Evolutionary conservation across 2,329 filamentous ascomycete genomes (phyloP), one percentile per base, ranked within the genome.

Genomic region (Microdochium nivale): DNA sequence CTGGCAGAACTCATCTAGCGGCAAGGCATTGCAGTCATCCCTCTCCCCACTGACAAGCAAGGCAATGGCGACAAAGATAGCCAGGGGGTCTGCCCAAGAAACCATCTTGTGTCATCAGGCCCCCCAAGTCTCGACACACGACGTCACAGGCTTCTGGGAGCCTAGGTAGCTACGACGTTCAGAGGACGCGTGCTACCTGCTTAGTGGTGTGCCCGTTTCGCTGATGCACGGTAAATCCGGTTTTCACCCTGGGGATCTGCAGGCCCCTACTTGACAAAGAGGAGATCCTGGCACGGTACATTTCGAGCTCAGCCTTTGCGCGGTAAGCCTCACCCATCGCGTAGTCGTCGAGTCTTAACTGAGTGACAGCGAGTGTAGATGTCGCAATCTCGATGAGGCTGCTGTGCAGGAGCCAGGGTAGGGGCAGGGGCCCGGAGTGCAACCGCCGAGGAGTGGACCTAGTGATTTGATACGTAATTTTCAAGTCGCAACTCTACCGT

Each of bases 361-460:
- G n/a, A n/a, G n/a, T n/a, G n/a, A n/a, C n/a, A n/a, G n/a, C n/a
- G n/a, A n/a, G n/a, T n/a, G n/a, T n/a, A n/a, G n/a, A 7, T 16
- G 40, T 44, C 23, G 40, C 40, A 19, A 44, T 48, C 25, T 48
- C 47, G 47, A 48, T 48, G 30, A 16, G 47, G 47, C 47, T 30
- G 47, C 9, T 23, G 9, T 16, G 40, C n/a, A 24, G 19, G 8
- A 24, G 16, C 23, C 5, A 10, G 44, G 23, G 25, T 23, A 16
- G 23, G 11, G 16, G 25, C 19, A 25, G 13, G 47, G 40, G 40
- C 14, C 10, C 13, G 40, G 40, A 44, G 40, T 19, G 19, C n/a
- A 10, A 19, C 10, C 21, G 19, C 40, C 19, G 10, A 23, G 40
- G 40, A 24, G 40, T 23, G 40, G 33, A 37, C 33, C 33, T 37